Conservation (phyloP, 1,139 yeast genomes). For the Candida tropicalis region DNA sequence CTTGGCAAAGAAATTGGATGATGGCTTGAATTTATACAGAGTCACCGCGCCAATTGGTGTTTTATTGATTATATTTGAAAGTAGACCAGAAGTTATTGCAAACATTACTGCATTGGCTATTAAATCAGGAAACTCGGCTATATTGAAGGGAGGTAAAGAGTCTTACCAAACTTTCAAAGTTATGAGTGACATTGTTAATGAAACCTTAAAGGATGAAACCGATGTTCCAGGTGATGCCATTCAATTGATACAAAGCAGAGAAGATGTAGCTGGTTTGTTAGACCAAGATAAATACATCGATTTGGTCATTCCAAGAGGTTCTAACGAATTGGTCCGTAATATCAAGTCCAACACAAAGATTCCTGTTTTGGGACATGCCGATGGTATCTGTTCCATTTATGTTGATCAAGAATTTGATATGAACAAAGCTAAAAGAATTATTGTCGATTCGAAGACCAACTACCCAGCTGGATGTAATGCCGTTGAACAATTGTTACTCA, state of each 20-base stretch:
- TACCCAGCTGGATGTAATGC: constrained; percentile 99
- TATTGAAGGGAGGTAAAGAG: constrained; percentile 96
- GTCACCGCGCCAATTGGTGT: constrained; percentile 96
- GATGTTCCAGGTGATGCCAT: constrained; percentile 78
- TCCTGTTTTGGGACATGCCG: constrained; percentile 98
- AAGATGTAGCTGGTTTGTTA: constrained; percentile 83
- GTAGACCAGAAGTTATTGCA: constrained; percentile 98
- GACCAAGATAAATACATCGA: constrained; percentile 89
- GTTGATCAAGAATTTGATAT: constrained; percentile 77
- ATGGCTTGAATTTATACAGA: constrained; percentile 77
- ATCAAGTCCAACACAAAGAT: constrained; percentile 88
- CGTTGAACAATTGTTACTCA: constrained; percentile 79
- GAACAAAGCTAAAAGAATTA: constrained; percentile 70
- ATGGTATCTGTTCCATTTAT: constrained; percentile 91
- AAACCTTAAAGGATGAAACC: constrained; percentile 57
- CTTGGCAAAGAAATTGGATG: constrained; percentile 82
- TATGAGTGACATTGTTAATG: constrained; percentile 72
- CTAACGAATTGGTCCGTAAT: constrained; percentile 83
- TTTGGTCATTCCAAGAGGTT: constrained; percentile 95
- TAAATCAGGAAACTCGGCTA: constrained; percentile 95
- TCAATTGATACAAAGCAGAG: constrained; percentile 85
- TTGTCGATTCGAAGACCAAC: constrained; percentile 88
- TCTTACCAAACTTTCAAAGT: constrained; percentile 80
- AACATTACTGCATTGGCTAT: constrained; percentile 94
- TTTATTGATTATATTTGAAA: constrained; percentile 87